Evolutionary conservation across 1,284 basidiomycete species (phyloP).

Genomic region (Ganoderma sinense): DNA sequence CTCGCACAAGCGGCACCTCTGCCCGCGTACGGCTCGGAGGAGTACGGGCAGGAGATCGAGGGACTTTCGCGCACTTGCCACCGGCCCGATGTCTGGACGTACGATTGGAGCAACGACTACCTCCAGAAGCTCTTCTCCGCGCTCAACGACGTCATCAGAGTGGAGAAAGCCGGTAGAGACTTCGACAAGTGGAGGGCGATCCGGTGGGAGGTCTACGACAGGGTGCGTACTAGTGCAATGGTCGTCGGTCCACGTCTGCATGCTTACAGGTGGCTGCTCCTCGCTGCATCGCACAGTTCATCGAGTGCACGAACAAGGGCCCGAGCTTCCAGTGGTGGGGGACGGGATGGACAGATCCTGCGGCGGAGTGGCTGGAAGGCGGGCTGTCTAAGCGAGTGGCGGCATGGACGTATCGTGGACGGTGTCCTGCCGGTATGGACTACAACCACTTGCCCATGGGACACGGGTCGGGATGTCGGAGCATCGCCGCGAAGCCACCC

Average conservation of each 20-base stretch:
- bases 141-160: not conserved
- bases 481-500: not conserved
- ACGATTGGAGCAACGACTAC: not conserved
- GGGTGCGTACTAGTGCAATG: not conserved
- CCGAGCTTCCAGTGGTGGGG: not conserved
- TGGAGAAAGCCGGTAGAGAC: not conserved
- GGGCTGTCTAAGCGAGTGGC: not conserved
- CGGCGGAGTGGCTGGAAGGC: not conserved
- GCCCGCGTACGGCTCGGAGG: not conserved
- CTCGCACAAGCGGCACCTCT: not conserved
- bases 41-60: not conserved
- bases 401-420: not conserved
- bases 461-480: not conserved
- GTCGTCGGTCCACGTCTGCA: not conserved
- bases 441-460: not conserved
- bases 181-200: not conserved
- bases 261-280: not conserved
- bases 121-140: not conserved
- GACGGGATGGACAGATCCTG: not conserved
- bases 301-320: not conserved
- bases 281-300: not conserved
- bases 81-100: not conserved
- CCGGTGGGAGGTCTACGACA: not conserved
- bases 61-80: not conserved
- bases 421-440: not conserved